Evolutionary conservation across 176 grass and related monocot genomes (phyloP).

Genomic region (Poa pratensis): DNA sequence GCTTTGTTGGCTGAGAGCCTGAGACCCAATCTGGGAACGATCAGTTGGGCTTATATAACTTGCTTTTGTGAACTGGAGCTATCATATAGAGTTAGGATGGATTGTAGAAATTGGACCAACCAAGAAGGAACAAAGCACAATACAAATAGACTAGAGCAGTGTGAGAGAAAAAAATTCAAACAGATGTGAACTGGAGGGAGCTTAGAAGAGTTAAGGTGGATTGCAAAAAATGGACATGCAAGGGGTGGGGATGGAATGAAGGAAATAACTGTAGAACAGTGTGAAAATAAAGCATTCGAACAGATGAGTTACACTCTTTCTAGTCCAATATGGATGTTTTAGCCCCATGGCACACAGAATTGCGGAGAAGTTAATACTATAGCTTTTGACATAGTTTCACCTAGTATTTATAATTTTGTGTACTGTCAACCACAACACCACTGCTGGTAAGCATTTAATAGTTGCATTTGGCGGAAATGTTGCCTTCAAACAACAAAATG

Average conservation of each 20-base stretch:
- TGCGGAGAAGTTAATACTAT: not conserved
- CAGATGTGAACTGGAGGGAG: not conserved
- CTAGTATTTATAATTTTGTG: not conserved
- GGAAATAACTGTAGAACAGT: not conserved
- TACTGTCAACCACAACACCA: not conserved
- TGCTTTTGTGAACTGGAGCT: not conserved
- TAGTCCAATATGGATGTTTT: not conserved
- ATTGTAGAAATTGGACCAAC: not conserved
- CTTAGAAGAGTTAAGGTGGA: not conserved
- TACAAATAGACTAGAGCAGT: slow-evolving; percentile 1
- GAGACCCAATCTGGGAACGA: not conserved
- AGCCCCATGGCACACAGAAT: not conserved
- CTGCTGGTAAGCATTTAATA: not conserved
- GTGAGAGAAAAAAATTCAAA: not conserved
- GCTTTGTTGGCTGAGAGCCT: not conserved
- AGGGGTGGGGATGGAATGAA: not conserved
- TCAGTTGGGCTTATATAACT: slow-evolving; percentile 1
- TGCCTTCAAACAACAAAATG: not conserved
- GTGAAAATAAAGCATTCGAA: not conserved
- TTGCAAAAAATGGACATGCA: not conserved
- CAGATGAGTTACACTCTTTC: not conserved
- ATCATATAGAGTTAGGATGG: not conserved
- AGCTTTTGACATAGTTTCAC: not conserved
- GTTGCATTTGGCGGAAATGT: slow-evolving; percentile 6
- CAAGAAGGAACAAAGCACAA: not conserved